A percentile compares a stretch with the other conserved stretches of the same genome.
Conservation (phyloP, 164 flowering plant genomes). For the Chimonanthus praecox region DNA sequence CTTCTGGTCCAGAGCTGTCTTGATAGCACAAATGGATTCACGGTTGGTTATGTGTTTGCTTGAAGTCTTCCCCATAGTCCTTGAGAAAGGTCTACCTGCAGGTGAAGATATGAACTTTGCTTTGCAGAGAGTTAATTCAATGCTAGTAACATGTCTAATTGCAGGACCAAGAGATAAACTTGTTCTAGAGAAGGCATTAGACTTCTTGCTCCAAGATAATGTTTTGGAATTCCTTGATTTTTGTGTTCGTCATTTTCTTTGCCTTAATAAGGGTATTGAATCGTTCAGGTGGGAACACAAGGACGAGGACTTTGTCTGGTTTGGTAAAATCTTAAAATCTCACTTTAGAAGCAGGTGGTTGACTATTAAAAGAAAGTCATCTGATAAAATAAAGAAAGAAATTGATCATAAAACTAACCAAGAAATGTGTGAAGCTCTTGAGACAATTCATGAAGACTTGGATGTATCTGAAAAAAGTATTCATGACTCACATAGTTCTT, state of each 20-base stretch:
- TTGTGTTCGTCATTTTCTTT: conserved; percentile 31
- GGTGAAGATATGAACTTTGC: conserved; percentile 28
- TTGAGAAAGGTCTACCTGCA: conserved; percentile 10
- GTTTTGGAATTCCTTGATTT: conserved; percentile 43
- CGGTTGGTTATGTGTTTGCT: conserved; percentile 48
- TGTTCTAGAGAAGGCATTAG: conserved; percentile 48
- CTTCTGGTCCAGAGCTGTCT: conserved; percentile 63
- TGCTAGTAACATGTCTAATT: conserved; percentile 39
- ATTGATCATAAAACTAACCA: conserved; percentile 6
- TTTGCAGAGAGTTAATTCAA: conserved; percentile 37
- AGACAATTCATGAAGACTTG: conserved; percentile 71
- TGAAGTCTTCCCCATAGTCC: conserved; percentile 25
- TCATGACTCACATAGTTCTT: conserved; percentile 20
- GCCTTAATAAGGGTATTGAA: conserved; percentile 18
- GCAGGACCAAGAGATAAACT: conserved; percentile 57
- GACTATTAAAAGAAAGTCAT: conserved; percentile 24
- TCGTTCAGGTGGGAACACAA: conserved; percentile 37
- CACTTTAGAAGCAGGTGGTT: conserved; percentile 77
- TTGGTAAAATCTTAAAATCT: conserved; percentile 42
- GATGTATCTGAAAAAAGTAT: conserved; percentile 24
- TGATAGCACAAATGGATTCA: conserved; percentile 60
- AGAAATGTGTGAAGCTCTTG: conserved; percentile 32
- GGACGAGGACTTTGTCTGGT: conserved; percentile 49
- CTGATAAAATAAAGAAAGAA: conserved; percentile 11
- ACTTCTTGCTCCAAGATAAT: conserved; percentile 48